Conservation (phyloP, 768 basidiomycete species). For the Cystobasidium tubakii region DNA sequence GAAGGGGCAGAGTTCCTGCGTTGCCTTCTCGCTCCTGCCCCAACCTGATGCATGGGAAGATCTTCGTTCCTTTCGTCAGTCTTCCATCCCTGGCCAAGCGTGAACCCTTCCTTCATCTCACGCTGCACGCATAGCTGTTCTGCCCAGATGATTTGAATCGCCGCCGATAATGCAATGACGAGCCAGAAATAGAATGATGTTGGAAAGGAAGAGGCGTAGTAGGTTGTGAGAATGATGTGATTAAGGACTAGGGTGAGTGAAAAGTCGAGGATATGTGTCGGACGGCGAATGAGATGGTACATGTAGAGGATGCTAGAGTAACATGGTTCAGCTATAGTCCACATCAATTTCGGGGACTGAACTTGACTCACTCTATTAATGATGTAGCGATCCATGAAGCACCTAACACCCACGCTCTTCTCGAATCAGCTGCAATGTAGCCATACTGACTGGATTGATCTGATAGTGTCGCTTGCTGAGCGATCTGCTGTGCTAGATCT, state of each 20-base stretch:
- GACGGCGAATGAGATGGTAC: conserved; percentile 78
- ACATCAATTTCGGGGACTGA: background rate
- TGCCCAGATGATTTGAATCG: conserved; percentile 66
- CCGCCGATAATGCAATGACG: conserved; percentile 64
- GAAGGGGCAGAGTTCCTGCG: conserved; percentile 27
- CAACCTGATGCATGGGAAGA: conserved; percentile 14
- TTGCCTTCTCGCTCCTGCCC: background rate
- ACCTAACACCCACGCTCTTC: conserved; percentile 84
- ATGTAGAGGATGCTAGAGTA: conserved; percentile 69
- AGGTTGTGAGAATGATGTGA: conserved; percentile 88
- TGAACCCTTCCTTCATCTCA: conserved; percentile 79
- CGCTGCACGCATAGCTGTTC: conserved; percentile 87
- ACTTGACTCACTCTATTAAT: conserved; percentile 71
- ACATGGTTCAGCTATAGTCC: background rate
- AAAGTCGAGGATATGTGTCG: conserved; percentile 92
- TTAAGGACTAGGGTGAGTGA: conserved; percentile 81
- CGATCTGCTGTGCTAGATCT: background rate
- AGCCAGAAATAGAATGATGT: conserved; percentile 91
- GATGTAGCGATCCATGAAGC: conserved; percentile 77
- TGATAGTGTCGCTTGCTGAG: background rate
- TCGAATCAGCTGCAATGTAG: conserved; percentile 55
- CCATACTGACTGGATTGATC: conserved; percentile 15
- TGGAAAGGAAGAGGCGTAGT: conserved; percentile 72
- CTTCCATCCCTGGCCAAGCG: conserved; percentile 38
- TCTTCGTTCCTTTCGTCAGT: conserved; percentile 33